Evolutionary conservation across 2,329 filamentous ascomycete species (phyloP), one percentile per base, ranked within the genome.

Genomic region (Fusarium pseudocircinatum): DNA sequence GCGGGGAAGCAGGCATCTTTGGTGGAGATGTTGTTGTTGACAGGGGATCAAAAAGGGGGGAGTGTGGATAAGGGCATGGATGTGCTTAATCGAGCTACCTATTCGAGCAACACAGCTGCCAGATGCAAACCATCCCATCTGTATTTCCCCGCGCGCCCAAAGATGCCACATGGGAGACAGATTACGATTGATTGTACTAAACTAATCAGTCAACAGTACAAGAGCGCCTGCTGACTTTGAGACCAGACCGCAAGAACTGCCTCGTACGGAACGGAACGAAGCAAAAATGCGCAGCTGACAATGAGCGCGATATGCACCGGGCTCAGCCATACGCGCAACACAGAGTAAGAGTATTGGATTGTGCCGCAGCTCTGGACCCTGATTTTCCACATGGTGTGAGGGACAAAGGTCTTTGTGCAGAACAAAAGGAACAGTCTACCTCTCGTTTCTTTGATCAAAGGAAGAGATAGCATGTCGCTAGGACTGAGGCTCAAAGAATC

Each of bases 1-100:
- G 70, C 70, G 70, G 70, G 70, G 70, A 56, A 72, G 69, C 70
- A 72, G 64, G 70, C 69, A 72, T 72, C 49, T 28, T 24, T 43
- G 36, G 65, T 66, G 52, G 69, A 71, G 69, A 63, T 52, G 36
- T 30, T 36, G 57, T 24, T 44, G 54, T 59, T 69, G 46, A 70
- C 66, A 73, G 66, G 70, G 70, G 43, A 56, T 36, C 13, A 34
- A 24, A 24, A 36, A 37, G n/a, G n/a, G 68, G 64, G 70, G 70
- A 67, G 70, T 73, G 70, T 42, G 36, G 40, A 63, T 73, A 70
- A 67, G 49, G 62, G 52, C 49, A 26, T 32, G 56, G 30, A 28
- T 54, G 24, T 54, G 24, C 26, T 36, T 65, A 63, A 67, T 56
- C 50, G 47, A 67, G 37, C 64, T 69, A 57, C 65, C 40, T 64